Evolutionary conservation across 768 basidiomycete genomes (phyloP).

Genomic region (Cystofilobasidium macerans): DNA sequence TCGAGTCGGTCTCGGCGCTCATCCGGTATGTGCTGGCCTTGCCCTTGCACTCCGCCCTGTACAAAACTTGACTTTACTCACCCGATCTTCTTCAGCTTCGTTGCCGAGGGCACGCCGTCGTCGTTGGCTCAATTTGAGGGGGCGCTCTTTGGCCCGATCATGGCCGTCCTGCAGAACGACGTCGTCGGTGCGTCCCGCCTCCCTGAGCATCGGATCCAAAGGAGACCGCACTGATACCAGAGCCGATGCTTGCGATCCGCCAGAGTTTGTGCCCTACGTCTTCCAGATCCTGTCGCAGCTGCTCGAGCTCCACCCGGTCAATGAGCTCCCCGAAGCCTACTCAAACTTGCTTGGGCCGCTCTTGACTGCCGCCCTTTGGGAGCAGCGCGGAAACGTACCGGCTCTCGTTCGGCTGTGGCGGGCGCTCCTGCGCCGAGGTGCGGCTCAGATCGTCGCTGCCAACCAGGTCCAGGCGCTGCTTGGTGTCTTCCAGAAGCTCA

Average conservation of each 20-base stretch:
- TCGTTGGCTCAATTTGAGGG: slow-evolving; percentile 66
- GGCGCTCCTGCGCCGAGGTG: slow-evolving; percentile 67
- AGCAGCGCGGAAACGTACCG: slow-evolving; percentile 86
- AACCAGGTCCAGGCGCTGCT: slow-evolving; percentile 68
- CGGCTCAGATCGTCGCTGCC: slow-evolving; percentile 52
- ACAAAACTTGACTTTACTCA: not conserved
- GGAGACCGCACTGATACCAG: not conserved
- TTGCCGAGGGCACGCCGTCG: slow-evolving; percentile 58
- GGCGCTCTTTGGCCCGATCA: slow-evolving; percentile 75
- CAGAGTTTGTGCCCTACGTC: slow-evolving; percentile 93
- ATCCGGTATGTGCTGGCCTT: slow-evolving; percentile 50
- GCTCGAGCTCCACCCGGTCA: slow-evolving; percentile 62
- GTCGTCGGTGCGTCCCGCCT: slow-evolving; percentile 60
- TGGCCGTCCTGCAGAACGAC: slow-evolving; percentile 76
- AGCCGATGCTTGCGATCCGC: not conserved
- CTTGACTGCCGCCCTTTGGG: slow-evolving; percentile 76
- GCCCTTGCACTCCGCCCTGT: not conserved
- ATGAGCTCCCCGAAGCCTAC: slow-evolving; percentile 60
- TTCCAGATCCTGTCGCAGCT: slow-evolving; percentile 96
- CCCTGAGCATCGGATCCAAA: not conserved
- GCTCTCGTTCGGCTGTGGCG: slow-evolving; percentile 79
- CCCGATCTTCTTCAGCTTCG: slow-evolving; percentile 48
- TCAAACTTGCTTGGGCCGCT: slow-evolving; percentile 67
- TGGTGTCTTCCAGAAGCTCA: slow-evolving; percentile 82
- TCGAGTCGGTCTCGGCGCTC: slow-evolving; percentile 88